phyloP scores from a whole-genome alignment of 371 early-diverging fungal genomes.

The Mortierella sp. region DNA sequence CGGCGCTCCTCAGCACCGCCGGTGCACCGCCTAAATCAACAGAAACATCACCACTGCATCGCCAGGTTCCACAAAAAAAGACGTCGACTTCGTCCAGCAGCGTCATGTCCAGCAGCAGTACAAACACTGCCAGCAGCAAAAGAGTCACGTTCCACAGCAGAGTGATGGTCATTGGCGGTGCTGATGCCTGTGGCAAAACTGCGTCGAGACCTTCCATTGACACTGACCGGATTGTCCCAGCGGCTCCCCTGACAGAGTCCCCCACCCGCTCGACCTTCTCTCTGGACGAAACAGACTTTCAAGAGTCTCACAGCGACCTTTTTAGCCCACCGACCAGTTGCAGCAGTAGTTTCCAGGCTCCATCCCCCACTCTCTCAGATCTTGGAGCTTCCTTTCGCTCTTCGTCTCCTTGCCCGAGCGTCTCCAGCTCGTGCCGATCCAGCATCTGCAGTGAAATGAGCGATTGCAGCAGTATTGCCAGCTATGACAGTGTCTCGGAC shows the following conservation, averaged over 20 bases:
- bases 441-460: slow-evolving; percentile 30
- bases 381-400: too few relatives aligned
- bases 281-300: too few relatives aligned
- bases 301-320: too few relatives aligned
- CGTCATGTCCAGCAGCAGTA: slow-evolving; percentile 11
- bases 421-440: slow-evolving; percentile 29
- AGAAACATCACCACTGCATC: slow-evolving; percentile 5
- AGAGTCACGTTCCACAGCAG: slow-evolving; percentile 34
- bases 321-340: neutral
- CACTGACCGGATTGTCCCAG: slow-evolving; percentile 8
- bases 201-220: slow-evolving; percentile 3
- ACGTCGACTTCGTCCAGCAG: neutral
- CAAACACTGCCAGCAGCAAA: slow-evolving; percentile 13
- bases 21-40: too few relatives aligned
- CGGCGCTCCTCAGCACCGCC: neutral
- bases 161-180: slow-evolving; percentile 29
- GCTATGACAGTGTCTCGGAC: too few relatives aligned
- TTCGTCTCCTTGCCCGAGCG: too few relatives aligned
- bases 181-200: neutral
- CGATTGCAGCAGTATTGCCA: slow-evolving; percentile 13
- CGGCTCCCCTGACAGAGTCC: slow-evolving; percentile 20
- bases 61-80: neutral
- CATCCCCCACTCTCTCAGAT: neutral
- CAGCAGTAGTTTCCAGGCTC: slow-evolving; percentile 11
- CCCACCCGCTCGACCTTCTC: slow-evolving; percentile 19